Evolutionary conservation across 352 stramenopile species (phyloP).

Genomic region (Phytophthora tentaculata): DNA sequence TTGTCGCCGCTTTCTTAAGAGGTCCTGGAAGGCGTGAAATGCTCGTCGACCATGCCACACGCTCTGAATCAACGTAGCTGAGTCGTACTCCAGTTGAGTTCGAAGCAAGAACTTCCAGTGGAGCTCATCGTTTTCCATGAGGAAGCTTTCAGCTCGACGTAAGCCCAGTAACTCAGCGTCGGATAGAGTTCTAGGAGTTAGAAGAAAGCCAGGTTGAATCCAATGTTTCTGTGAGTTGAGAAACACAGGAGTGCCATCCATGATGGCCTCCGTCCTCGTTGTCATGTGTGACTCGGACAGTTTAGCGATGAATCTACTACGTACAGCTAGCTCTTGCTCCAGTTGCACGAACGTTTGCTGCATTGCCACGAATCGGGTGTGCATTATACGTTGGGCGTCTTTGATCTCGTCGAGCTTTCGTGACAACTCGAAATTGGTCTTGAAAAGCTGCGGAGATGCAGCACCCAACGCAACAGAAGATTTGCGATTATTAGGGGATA

Average conservation of each 20-base stretch:
- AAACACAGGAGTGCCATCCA: constrained; percentile 62
- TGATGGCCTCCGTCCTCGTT: constrained; percentile 69
- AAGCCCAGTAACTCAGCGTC: constrained; percentile 47
- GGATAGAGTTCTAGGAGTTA: constrained; percentile 37
- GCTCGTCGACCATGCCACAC: constrained; percentile 40
- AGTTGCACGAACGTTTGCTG: constrained; percentile 28
- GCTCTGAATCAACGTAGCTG: constrained; percentile 46
- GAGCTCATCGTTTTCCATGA: constrained; percentile 76
- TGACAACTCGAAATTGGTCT: constrained; percentile 67
- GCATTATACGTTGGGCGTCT: constrained; percentile 46
- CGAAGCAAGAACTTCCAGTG: constrained; percentile 59
- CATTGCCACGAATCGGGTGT: constrained; percentile 39
- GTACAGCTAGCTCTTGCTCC: constrained; percentile 44
- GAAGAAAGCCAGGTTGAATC: constrained; percentile 51
- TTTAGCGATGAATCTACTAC: constrained; percentile 62
- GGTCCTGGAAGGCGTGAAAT: constrained; percentile 37
- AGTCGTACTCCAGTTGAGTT: constrained; percentile 55
- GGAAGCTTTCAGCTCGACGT: constrained; percentile 56
- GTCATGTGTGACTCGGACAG: constrained; percentile 56
- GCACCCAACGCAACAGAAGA: constrained; percentile 20
- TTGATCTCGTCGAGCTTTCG: constrained; percentile 64
- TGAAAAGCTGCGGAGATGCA: constrained; percentile 47
- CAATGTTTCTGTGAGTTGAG: constrained; percentile 74
- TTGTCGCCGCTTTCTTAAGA: constrained; percentile 36
- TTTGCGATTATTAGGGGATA: constrained; percentile 1